Percentiles rank a stretch among this genome's conserved stretches.
Conservation (phyloP, 2,329 filamentous ascomycete genomes). For the Aspergillus tamarii region DNA sequence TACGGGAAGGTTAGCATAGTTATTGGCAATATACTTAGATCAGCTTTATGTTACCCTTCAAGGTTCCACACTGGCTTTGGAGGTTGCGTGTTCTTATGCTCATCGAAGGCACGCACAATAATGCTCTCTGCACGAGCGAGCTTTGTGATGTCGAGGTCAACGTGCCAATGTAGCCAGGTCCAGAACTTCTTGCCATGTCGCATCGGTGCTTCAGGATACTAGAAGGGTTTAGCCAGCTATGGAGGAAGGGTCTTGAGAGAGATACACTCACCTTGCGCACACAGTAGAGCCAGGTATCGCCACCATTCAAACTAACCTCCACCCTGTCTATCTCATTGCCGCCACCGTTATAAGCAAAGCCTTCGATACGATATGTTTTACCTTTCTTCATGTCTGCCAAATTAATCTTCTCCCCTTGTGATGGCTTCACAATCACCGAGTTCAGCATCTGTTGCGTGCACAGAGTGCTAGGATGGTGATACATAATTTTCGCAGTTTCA, state of each 20-base stretch:
- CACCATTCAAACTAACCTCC: conserved; percentile 53
- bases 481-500: conserved; percentile 52
- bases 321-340: conserved; percentile 55
- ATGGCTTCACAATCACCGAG: conserved; percentile 51
- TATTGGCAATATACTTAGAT: background rate
- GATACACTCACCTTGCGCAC: conserved; percentile 41
- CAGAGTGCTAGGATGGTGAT: conserved; percentile 52
- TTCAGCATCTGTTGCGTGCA: conserved; percentile 56
- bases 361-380: conserved; percentile 49
- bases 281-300: conserved; percentile 54
- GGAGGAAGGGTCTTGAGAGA: background rate
- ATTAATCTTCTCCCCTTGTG: conserved; percentile 50
- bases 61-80: conserved; percentile 52
- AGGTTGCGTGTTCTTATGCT: conserved; percentile 57
- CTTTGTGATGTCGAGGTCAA: conserved; percentile 52
- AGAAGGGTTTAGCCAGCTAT: background rate
- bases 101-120: conserved; percentile 53
- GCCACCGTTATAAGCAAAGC: conserved; percentile 55
- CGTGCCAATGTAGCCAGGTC: conserved; percentile 58
- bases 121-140: conserved; percentile 49
- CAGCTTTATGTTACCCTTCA: conserved; percentile 39
- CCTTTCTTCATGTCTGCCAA: conserved; percentile 43
- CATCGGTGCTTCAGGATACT: conserved; percentile 53
- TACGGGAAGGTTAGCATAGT: conserved; percentile 15
- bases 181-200: conserved; percentile 58